Evolutionary conservation across 2,329 filamentous ascomycete genomes (phyloP), one percentile per base, ranked within the genome.

Genomic region (Eurotiales sp.): DNA sequence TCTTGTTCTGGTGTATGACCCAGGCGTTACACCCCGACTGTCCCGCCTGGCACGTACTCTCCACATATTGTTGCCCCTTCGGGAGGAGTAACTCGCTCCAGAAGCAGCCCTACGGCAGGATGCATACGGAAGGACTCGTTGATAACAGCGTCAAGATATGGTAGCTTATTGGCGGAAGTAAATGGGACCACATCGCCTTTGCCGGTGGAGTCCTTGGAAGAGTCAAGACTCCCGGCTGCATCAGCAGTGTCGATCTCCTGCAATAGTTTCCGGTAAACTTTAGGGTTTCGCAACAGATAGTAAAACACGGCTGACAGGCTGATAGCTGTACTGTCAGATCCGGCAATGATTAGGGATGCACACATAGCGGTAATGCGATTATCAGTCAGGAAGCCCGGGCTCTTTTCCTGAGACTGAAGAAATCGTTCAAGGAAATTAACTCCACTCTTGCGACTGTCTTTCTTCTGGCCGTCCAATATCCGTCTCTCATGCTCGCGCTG

Each of bases 261-360:
- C 60, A 80, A 77, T 4, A 64, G 46, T 8, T 56, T 55, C 7
- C 17, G 34, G 41, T 61, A 41, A 32, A 56, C 57, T 12, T 49
- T 32, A 0, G 84, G 83, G 59, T 83, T 80, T 61, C 84, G 84
- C 30, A 90, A 75, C 3, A 91, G 70, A 65, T 83, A 84, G 69
- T 91, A 91, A 61, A 92, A 88, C 0, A 90, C 79, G 6, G 83
- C 78, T 5, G 81, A 80, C 0, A 91, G 76, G 6, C 80, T 83
- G 62, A 91, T 91, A 34, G 86, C 87, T 0, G 88, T 92, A 0
- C 88, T 92, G 67, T 93, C 88, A 2, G 82, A 86, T 3, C 88
- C 87, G 0, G 88, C 88, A 87, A 80, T 61, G 10, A 59, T 59
- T 55, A 65, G 64, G 19, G 63, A 62, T 2, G 59, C 57, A 12